Evolutionary conservation across 176 grass and related monocot species (phyloP).

Genomic region (Stipa capillata): DNA sequence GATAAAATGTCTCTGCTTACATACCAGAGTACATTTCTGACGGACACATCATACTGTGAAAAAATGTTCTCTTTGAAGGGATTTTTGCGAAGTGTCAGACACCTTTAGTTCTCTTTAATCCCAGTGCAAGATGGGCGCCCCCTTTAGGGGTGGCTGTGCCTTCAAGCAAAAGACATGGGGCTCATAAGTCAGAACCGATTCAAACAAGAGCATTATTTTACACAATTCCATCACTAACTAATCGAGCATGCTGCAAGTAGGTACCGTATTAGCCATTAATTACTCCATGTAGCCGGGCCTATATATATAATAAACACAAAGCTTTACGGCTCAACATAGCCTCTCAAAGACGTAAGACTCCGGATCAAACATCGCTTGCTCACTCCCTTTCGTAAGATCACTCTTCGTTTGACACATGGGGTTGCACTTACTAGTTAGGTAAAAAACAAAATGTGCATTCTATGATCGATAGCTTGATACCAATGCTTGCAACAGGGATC

Average conservation of each 20-base stretch:
- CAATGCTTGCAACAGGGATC: too few relatives aligned
- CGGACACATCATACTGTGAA: neutral
- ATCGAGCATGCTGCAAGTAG: conserved; percentile 5
- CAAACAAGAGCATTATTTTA: neutral
- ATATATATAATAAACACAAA: too few relatives aligned
- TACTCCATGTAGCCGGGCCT: neutral
- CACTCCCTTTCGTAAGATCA: neutral
- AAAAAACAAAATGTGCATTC: neutral
- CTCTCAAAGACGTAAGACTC: neutral
- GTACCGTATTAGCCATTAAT: neutral
- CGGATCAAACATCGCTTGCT: neutral
- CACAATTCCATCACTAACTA: neutral
- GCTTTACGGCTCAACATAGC: neutral
- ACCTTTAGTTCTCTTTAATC: neutral
- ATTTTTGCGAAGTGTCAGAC: neutral
- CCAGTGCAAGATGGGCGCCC: neutral
- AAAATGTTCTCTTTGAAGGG: neutral
- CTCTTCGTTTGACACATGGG: neutral
- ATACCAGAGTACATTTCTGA: too few relatives aligned
- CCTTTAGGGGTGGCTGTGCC: neutral
- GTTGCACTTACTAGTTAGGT: neutral
- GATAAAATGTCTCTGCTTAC: too few relatives aligned
- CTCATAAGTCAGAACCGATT: neutral
- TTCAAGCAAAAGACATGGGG: neutral
- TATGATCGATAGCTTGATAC: too few relatives aligned